Conservation (phyloP, 139 green algal species). For the Yamagishiella unicocca region DNA sequence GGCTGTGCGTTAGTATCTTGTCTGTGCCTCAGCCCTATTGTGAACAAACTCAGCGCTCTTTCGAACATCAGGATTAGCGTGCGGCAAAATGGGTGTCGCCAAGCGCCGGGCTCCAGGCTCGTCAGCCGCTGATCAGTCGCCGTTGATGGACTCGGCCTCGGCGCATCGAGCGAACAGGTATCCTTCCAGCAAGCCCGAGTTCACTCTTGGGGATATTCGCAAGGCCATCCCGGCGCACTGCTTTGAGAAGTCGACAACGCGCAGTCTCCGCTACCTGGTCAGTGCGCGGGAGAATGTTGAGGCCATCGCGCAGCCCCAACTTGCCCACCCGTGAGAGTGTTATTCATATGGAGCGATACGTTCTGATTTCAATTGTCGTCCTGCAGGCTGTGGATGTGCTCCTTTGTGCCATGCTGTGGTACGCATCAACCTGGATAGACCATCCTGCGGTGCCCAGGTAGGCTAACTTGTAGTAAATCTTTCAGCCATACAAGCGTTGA, state of each 20-base stretch:
- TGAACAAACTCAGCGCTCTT: too few relatives aligned
- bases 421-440: slow-evolving; percentile 36
- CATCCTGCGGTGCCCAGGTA: slow-evolving; percentile 11
- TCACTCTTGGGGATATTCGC: slow-evolving; percentile 80
- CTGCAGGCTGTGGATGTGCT: slow-evolving; percentile 65
- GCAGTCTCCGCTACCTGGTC: slow-evolving; percentile 75
- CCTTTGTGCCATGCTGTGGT: not conserved
- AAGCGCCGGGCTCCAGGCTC: not conserved
- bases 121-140: not conserved
- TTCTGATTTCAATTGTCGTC: not conserved
- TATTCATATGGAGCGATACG: too few relatives aligned
- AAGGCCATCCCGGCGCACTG: slow-evolving; percentile 89
- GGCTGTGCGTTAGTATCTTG: too few relatives aligned
- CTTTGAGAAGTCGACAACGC: slow-evolving; percentile 76
- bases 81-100: slow-evolving; percentile 7
- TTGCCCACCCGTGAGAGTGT: too few relatives aligned
- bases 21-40: too few relatives aligned
- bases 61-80: too few relatives aligned
- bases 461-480: too few relatives aligned
- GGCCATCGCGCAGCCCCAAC: too few relatives aligned
- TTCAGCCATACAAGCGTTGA: too few relatives aligned
- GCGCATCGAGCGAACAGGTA: not conserved
- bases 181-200: slow-evolving; percentile 61
- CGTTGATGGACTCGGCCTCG: not conserved
- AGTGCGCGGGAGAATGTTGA: not conserved